Conservation (phyloP, 495 filamentous ascomycete species). For the Hypoxylon fuscum region DNA sequence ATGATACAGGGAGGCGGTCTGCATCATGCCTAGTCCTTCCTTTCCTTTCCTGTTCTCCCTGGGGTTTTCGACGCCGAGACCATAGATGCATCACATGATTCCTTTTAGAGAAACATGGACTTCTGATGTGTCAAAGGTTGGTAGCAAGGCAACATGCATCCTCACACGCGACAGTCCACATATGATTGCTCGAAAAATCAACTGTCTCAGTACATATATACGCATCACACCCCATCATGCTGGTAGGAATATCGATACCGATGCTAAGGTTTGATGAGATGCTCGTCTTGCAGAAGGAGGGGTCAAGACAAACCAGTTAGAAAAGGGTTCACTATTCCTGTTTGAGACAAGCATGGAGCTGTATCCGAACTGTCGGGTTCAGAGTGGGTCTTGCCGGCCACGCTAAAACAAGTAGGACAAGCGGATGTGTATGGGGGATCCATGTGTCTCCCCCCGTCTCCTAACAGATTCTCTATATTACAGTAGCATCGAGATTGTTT, state of each 20-base stretch:
- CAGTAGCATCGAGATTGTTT: constrained; percentile 2
- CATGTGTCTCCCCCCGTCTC: no score
- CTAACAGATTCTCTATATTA: no score
- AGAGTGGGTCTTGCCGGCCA: constrained; percentile 13
- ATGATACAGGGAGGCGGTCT: background rate
- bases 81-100: background rate
- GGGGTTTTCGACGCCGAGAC: background rate
- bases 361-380: constrained; percentile 34
- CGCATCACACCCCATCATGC: background rate
- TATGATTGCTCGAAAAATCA: constrained; percentile 4
- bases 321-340: constrained; percentile 10
- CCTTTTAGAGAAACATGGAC: no score
- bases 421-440: background rate
- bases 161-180: background rate
- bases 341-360: constrained; percentile 15
- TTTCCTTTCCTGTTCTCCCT: background rate
- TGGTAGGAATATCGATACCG: background rate
- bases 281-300: constrained; percentile 7
- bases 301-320: constrained; percentile 8
- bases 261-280: constrained; percentile 5
- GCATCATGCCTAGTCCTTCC: background rate
- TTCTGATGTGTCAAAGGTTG: no score
- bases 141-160: background rate
- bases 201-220: constrained; percentile 8
- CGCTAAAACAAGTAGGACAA: constrained; percentile 10